These are phyloP conservation scores for Eucalyptus sp. DNA, from an alignment of 345 rosid genomes.

Conservation along the genomic window DNA sequence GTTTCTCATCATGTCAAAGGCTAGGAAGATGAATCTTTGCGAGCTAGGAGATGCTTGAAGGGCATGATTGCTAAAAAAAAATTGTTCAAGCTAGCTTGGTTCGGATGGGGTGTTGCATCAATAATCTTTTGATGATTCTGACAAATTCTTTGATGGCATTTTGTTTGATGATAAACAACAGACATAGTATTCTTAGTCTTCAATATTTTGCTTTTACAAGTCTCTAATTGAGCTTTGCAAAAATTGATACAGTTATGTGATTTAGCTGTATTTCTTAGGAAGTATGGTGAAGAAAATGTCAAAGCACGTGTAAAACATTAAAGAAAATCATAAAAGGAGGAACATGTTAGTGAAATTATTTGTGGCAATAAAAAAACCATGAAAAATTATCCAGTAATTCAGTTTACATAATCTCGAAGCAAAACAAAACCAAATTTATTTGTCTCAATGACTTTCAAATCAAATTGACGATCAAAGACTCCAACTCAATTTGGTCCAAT, in stretches of 20 bases:
- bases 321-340: neutral
- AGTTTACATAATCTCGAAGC: neutral
- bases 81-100: neutral
- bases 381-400: neutral
- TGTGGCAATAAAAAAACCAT: neutral
- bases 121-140: neutral
- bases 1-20: neutral
- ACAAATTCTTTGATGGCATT: neutral
- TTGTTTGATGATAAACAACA: neutral
- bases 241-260: neutral
- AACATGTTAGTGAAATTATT: neutral
- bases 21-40: neutral
- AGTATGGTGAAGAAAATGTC: neutral
- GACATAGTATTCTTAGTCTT: neutral
- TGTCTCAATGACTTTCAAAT: neutral
- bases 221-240: neutral
- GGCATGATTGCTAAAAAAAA: neutral
- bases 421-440: neutral
- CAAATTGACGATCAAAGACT: neutral
- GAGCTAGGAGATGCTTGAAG: neutral
- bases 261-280: neutral
- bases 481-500: neutral
- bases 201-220: neutral
- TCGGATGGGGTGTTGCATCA: neutral
- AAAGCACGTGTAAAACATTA: neutral